Base-by-base conservation (phyloP, 2,329 filamentous ascomycete genomes). In the Tolypocladium cylindrosporum region DNA sequence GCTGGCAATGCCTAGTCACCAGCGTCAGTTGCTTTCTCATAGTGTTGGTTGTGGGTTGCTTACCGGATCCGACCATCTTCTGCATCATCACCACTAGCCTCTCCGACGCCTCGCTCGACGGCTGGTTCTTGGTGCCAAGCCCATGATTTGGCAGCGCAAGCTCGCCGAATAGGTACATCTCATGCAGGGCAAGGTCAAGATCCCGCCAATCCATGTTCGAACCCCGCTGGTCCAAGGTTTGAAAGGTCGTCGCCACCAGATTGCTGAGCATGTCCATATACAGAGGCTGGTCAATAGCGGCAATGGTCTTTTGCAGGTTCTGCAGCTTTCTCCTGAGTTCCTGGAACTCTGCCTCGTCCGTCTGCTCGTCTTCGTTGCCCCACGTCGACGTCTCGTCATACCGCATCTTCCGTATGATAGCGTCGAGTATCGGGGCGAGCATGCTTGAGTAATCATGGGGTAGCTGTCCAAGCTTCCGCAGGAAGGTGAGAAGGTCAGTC, bases 91-190 rank as follows among this genome's bases (percentile, higher is more conserved):
- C 87, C 59, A 92, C 84, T 58, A 99, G 79, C 62, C 90, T 85
- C 71, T 93, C 88, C 7, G 90, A 86, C 54, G 92, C 91, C 50
- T 87, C 80, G 57, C 84, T 87, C 19, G 88, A 90, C 9, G 92
- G 90, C 66, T 89, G 86, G 62, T 87, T 89, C 77, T 97, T 97
- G 58, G 83, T 80, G 62, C 91, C 91, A n/a, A 97, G 73, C 24
- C 92, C 91, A 61, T 91, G 89, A 64, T 91, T 91, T 60, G 87
- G 90, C 68, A 95, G 82, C n/a, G 92, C 91, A 63, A 97, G 81
- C 70, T 99, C 94, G 60, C 94, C 94, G 72, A 99, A 96, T 45
- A 96, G 77, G 69, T 88, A 96, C 87, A 99, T 95, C 74, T 99
- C 93, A 69, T 97, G 85, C 56, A 99, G 77, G 24, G 95, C 93